Base-by-base conservation (phyloP, 176 grass and related monocot genomes). In the Aechmea fasciata region DNA sequence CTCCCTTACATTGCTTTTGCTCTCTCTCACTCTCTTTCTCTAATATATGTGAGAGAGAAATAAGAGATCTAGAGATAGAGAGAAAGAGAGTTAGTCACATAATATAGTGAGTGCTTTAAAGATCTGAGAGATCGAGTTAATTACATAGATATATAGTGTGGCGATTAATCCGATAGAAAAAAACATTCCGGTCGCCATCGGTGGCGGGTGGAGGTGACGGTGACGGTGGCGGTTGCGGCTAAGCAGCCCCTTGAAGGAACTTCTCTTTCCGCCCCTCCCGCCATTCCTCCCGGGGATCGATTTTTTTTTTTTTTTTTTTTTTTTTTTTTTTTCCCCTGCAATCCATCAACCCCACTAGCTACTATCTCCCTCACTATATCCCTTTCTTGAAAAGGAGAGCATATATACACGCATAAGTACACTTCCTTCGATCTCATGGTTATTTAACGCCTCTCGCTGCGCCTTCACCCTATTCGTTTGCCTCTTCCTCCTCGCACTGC, bases 271-370 rank as follows among this genome's bases (percentile, higher is more conserved):
- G 64, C 80, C 33, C 33, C 33, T 41, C 33, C 5, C 33, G 33
- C 78, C 85, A 74, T 79, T 75, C 52, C 83, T 78, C 80, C 80
- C 73, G 76, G 81, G 85, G 33, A 41, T 7, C n/a, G n/a, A n/a
- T 26, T 26, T 26, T 26, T 26, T 26, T 26, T 41, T 41, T 7
- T 41, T 82, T 79, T 92, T 96, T n/a, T n/a, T 26, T 26, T 26
- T 26, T 26, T 26, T 26, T 41, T 41, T 7, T 41, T 82, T 79
- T 92, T 96, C 70, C 83, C 85, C 81, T 77, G 80, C 83, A 96
- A 91, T 96, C 84, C 83, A 86, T 91, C 85, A 78, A 75, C 74
- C 74, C 53, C 82, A 83, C 86, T 84, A 77, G 70, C 78, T 77
- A 29, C 22, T 48, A 69, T 49, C 47, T 23, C n/a, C 53, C 51